These are phyloP conservation scores for Alternaria triticina DNA, from an alignment of 2,329 filamentous ascomycete species.

Conservation along the genomic window DNA sequence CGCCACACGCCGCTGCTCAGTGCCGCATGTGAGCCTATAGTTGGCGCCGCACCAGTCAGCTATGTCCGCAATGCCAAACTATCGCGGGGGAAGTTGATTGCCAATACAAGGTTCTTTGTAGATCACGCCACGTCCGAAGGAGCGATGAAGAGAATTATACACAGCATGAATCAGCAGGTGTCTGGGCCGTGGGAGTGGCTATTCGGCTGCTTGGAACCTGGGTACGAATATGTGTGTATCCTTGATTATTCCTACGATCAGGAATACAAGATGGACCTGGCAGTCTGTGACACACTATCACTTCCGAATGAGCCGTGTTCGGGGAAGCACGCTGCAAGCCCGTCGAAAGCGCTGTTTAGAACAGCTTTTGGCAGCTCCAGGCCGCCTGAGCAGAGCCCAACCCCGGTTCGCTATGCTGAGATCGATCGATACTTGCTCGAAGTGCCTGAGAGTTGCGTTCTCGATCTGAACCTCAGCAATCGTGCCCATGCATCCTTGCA, in stretches of 20 bases:
- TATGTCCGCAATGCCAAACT: not conserved
- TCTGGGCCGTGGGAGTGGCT: constrained; percentile 9
- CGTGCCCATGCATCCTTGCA: not conserved
- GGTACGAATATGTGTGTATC: constrained; percentile 14
- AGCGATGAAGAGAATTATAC: not conserved
- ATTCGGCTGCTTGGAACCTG: constrained; percentile 5
- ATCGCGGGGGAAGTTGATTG: not conserved
- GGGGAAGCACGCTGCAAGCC: not conserved
- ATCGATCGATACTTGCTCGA: constrained; percentile 7
- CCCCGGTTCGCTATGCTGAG: not conserved
- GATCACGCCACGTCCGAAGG: not conserved
- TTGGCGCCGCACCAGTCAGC: constrained; percentile 4
- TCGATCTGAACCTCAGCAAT: not conserved
- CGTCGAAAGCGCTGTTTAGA: not conserved
- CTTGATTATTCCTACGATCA: constrained; percentile 2
- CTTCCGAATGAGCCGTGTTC: not conserved
- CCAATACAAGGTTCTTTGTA: constrained; percentile 7
- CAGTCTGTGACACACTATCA: not conserved
- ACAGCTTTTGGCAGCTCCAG: not conserved
- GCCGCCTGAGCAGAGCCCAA: not conserved
- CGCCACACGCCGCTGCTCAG: constrained; percentile 1
- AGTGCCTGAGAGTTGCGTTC: not conserved
- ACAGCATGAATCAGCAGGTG: constrained; percentile 5
- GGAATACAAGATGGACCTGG: not conserved
- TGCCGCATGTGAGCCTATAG: not conserved